phyloP scores from a whole-genome alignment of 2,329 filamentous ascomycete genomes.

The Sarocladiaceae sp. region DNA sequence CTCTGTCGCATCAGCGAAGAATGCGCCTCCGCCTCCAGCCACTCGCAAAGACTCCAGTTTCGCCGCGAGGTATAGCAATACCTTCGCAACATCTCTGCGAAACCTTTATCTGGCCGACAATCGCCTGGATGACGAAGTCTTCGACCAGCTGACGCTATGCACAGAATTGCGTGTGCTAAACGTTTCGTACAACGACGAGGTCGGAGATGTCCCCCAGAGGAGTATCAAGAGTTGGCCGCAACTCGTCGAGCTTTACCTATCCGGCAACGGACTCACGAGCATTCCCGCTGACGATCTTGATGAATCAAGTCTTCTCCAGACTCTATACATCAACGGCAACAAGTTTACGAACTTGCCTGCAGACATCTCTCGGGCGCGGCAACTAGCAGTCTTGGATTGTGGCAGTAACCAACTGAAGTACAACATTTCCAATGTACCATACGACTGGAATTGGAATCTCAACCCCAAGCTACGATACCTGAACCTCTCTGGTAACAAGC shows the following conservation, averaged over 20 bases:
- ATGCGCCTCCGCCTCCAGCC: conserved; percentile 31
- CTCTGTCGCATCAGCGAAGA: conserved; percentile 27
- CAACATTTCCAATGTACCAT: conserved; percentile 98
- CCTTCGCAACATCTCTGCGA: conserved; percentile 81
- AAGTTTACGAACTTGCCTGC: conserved; percentile 96
- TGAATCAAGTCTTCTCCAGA: conserved; percentile 79
- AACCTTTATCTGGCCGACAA: conserved; percentile 92
- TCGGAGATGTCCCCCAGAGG: conserved; percentile 86
- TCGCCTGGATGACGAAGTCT: conserved; percentile 88
- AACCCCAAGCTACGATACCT: conserved; percentile 93
- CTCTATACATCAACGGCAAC: conserved; percentile 94
- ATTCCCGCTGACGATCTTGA: conserved; percentile 92
- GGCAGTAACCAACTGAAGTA: conserved; percentile 96
- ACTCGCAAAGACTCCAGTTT: conserved; percentile 85
- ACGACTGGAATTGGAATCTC: conserved; percentile 99
- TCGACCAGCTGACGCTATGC: conserved; percentile 82
- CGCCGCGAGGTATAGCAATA: conserved; percentile 73
- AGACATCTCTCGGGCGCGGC: conserved; percentile 86
- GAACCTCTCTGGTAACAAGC: conserved; percentile 94
- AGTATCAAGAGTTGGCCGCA: conserved; percentile 87
- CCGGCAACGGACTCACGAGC: conserved; percentile 88
- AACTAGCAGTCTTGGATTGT: conserved; percentile 82
- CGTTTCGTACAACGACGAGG: conserved; percentile 81
- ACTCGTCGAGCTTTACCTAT: conserved; percentile 87
- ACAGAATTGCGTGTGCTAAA: conserved; percentile 85